Conservation (phyloP, 805 yeast genomes). For the Ogataea haglerorum region DNA sequence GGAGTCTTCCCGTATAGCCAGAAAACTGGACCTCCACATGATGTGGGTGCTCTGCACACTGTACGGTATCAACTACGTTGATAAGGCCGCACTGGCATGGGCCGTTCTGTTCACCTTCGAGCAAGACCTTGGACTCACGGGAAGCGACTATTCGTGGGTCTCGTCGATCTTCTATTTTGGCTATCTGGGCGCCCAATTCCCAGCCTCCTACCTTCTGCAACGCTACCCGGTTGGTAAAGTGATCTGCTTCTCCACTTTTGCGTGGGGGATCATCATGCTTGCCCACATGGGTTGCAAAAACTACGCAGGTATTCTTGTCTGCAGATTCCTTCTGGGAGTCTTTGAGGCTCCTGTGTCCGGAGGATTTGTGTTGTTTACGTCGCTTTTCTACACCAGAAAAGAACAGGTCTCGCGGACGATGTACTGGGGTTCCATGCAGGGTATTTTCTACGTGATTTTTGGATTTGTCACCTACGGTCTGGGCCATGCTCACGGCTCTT, state of each 20-base stretch:
- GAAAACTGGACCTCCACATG: conserved; percentile 35
- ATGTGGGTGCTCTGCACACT: conserved; percentile 31
- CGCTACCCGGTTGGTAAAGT: conserved; percentile 43
- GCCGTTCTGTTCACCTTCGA: conserved; percentile 29
- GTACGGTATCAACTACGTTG: conserved; percentile 32
- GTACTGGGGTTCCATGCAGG: conserved; percentile 14
- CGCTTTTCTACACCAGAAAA: conserved; percentile 31
- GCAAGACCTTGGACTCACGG: conserved; percentile 30
- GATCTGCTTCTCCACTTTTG: conserved; percentile 27
- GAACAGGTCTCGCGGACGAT: conserved; percentile 33
- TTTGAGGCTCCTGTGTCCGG: conserved; percentile 37
- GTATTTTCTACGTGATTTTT: conserved; percentile 9
- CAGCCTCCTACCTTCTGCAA: conserved; percentile 44
- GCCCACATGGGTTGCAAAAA: conserved; percentile 35
- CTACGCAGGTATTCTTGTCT: conserved; percentile 34
- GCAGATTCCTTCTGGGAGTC: conserved; percentile 35
- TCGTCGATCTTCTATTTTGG: conserved; percentile 38
- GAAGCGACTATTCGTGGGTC: conserved; percentile 41
- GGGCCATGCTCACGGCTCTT: conserved; percentile 18
- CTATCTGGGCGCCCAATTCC: conserved; percentile 44
- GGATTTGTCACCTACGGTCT: conserved; percentile 30
- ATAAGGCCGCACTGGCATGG: conserved; percentile 31
- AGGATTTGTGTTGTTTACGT: conserved; percentile 29
- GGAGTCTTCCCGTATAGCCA: conserved; percentile 30
- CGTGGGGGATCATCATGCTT: conserved; percentile 36